Base-by-base conservation (phyloP, 768 basidiomycete genomes). In the Cystofilobasidium capitatum region DNA sequence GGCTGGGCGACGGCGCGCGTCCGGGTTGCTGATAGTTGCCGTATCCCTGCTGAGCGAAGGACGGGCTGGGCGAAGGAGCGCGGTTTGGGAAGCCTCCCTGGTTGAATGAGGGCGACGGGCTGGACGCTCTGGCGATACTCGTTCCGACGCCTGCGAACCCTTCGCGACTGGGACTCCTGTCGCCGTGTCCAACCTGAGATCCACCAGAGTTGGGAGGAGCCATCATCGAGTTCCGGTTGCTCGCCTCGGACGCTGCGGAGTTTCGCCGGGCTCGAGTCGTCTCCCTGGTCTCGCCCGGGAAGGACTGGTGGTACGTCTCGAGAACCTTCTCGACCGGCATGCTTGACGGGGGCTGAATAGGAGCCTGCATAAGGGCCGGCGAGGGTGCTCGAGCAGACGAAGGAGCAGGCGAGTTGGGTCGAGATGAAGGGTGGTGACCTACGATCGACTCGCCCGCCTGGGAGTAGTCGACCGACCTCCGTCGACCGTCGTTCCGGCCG, bases 361-460 rank as follows among this genome's bases (percentile, higher is more conserved):
- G 85, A 9, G 88, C 85, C 57, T 85, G 82, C 83, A 88, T 89
- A 74, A 91, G 84, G 10, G 81, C 87, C 4, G 66, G 66, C 4
- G 45, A 51, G 7, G 66, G 66, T 12, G 59, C 54, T 42, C 66
- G 47, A 2, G 88, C 83, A n/a, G 81, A 85, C 5, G 87, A 87
- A 5, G 80, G 79, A 29, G 75, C 72, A 12, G 91, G 90, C 0
- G 91, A 89, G 4, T 83, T 72, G 0, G 92, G 82, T 36, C 89
- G 84, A 7, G 89, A 89, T 0, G 80, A 74, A 0, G 90, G 91
- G 71, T 88, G 87, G 0, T 81, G 76, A 22, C 89, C 90, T n/a
- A 92, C 88, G 36, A 92, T 82, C 45, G 84, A 71, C 66, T 91
- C 85, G 0, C 88, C 90, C 24, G 85, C 86, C 63, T 84, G 83